These are phyloP conservation scores for Orbilia blumenaviensis DNA, from an alignment of 2,329 filamentous ascomycete genomes.

Conservation along the genomic window DNA sequence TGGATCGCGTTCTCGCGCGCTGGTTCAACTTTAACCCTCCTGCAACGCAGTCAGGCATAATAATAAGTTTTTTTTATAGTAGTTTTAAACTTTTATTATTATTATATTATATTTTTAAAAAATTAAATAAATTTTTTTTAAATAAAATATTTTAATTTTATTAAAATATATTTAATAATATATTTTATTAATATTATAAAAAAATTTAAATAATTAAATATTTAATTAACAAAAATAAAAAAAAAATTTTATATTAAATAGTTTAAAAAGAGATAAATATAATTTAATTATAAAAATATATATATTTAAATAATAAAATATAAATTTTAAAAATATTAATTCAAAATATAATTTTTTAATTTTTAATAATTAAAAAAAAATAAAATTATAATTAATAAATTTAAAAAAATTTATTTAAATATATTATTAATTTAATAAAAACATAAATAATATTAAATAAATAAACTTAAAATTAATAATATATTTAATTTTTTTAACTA, in stretches of 20 bases:
- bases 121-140: background rate
- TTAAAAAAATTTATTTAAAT: background rate
- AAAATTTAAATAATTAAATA: background rate
- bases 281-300: background rate
- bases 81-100: background rate
- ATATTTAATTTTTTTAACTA: background rate
- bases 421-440: background rate
- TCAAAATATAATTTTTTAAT: background rate
- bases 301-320: background rate
- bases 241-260: background rate
- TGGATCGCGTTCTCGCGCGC: too few species aligned
- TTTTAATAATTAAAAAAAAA: background rate
- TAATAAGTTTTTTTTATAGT: background rate
- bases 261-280: background rate
- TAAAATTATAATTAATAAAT: background rate
- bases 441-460: background rate
- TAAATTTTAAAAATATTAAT: constrained; percentile 1
- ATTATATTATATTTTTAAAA: background rate
- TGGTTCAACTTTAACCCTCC: too few species aligned
- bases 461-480: background rate
- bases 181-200: background rate
- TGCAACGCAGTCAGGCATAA: too few species aligned
- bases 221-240: background rate
- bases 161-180: background rate
- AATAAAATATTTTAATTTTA: background rate